Conservation (phyloP, 164 flowering plant genomes). For the Tinospora cordifolia region DNA sequence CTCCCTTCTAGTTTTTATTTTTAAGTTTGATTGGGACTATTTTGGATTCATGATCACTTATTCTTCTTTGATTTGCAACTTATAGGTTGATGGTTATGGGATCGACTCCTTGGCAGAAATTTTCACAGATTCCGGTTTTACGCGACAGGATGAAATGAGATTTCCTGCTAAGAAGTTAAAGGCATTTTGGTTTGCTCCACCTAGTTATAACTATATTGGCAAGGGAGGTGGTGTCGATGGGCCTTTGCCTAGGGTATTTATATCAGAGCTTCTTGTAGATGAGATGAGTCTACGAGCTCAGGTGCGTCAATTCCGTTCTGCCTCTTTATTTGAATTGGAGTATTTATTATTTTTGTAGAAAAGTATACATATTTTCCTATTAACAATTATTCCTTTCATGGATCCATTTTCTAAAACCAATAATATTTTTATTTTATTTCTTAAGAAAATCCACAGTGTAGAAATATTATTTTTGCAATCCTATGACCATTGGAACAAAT, state of each 20-base stretch:
- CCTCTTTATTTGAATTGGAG: background rate
- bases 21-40: too few species aligned
- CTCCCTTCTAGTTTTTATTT: too few species aligned
- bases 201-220: constrained; percentile 23
- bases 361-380: background rate
- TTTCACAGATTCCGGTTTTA: constrained; percentile 78
- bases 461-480: too few species aligned
- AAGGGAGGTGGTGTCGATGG: constrained; percentile 58
- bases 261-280: constrained; percentile 91
- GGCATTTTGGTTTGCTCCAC: constrained; percentile 94
- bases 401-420: too few species aligned
- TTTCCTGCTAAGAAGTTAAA: constrained; percentile 87
- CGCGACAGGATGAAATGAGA: constrained; percentile 51
- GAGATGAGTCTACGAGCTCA: constrained; percentile 77
- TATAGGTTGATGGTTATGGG: constrained; percentile 76
- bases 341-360: background rate
- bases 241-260: constrained; percentile 85
- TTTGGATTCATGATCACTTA: background rate
- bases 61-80: background rate
- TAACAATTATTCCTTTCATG: too few species aligned
- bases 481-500: background rate
- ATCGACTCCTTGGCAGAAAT: constrained; percentile 74
- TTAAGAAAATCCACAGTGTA: too few species aligned
- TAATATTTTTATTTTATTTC: too few species aligned
- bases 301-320: constrained; percentile 49